Conservation (phyloP, 1,284 basidiomycete species). For the Leucoagaricus sp. region DNA sequence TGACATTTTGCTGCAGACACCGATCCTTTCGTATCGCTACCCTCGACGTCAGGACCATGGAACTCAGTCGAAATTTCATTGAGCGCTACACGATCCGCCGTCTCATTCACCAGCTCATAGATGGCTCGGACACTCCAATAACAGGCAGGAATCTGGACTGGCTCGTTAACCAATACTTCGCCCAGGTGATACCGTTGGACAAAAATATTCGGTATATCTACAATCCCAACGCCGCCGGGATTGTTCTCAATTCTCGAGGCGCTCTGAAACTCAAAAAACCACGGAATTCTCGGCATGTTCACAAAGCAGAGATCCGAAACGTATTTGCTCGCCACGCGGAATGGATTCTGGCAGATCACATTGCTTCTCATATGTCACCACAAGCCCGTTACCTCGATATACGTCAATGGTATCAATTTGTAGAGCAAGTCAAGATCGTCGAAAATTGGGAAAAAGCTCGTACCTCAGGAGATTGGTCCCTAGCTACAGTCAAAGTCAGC, state of each 20-base stretch:
- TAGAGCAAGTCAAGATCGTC: constrained; percentile 28
- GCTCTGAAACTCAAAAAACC: constrained; percentile 18
- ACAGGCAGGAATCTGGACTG: constrained; percentile 47
- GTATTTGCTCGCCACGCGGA: constrained; percentile 49
- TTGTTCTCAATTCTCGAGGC: not conserved
- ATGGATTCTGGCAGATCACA: constrained; percentile 52
- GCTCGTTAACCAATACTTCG: constrained; percentile 39
- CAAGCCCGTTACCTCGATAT: constrained; percentile 39
- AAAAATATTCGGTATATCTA: constrained; percentile 35
- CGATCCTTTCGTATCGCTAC: constrained; percentile 43
- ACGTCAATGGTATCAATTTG: constrained; percentile 46
- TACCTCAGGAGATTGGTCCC: too few relatives aligned
- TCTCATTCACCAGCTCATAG: constrained; percentile 35
- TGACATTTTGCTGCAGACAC: constrained; percentile 24
- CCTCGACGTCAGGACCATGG: constrained; percentile 44
- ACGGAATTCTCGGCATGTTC: constrained; percentile 42
- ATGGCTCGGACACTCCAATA: constrained; percentile 29
- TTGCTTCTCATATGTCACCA: constrained; percentile 21
- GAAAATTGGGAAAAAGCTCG: too few relatives aligned
- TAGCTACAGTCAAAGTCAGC: too few relatives aligned
- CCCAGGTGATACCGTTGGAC: constrained; percentile 33
- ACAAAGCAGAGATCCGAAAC: constrained; percentile 43
- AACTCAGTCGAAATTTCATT: constrained; percentile 48
- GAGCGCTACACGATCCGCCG: constrained; percentile 37
- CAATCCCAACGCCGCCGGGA: constrained; percentile 21